Conservation (phyloP, 164 flowering plant species). For the Warburgia ugandensis region DNA sequence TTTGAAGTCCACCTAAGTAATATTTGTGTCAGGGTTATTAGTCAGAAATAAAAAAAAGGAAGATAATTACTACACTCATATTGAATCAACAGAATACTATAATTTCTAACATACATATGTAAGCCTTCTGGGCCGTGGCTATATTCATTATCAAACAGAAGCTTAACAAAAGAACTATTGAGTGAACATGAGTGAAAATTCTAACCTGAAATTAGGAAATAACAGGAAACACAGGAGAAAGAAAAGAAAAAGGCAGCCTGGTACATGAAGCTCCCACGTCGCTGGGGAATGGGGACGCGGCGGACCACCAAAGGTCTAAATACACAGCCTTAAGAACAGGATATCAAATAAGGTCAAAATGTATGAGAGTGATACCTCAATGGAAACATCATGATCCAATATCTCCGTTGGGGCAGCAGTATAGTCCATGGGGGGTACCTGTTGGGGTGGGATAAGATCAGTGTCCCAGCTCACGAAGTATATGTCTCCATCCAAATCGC, state of each 20-base stretch:
- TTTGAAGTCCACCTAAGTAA: background rate
- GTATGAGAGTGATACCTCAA: constrained; percentile 23
- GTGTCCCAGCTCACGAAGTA: constrained; percentile 84
- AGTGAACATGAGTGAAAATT: too few relatives aligned
- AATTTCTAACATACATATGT: background rate
- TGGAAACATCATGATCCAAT: constrained; percentile 62
- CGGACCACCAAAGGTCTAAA: too few relatives aligned
- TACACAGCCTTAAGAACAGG: background rate
- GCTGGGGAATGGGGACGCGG: too few relatives aligned
- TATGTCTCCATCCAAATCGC: constrained; percentile 89
- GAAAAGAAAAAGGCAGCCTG: too few relatives aligned
- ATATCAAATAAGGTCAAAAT: too few relatives aligned
- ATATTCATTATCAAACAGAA: too few relatives aligned
- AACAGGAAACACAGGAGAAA: background rate
- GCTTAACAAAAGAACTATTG: too few relatives aligned
- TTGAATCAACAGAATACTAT: background rate
- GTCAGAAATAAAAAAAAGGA: background rate
- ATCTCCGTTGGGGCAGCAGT: constrained; percentile 29
- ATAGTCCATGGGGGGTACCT: constrained; percentile 65
- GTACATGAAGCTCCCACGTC: too few relatives aligned
- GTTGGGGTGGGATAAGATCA: constrained; percentile 61
- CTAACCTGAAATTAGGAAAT: too few relatives aligned
- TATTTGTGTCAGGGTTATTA: background rate
- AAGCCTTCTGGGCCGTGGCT: background rate
- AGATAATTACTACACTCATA: background rate